Conservation (phyloP, 441 rosid species). For the Rhodomyrtus psidioides region DNA sequence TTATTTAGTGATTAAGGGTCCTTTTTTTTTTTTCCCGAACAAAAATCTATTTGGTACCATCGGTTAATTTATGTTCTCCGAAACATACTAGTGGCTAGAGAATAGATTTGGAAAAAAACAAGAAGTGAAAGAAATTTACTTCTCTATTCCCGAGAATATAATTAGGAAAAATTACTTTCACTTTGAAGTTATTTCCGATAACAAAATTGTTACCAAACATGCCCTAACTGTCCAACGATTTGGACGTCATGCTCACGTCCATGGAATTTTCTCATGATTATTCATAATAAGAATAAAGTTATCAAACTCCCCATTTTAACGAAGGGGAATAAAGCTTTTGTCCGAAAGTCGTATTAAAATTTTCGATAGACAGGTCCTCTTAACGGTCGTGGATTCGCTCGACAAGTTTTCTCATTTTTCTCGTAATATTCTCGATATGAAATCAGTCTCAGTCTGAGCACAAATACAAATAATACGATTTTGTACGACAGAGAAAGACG, state of each 20-base stretch:
- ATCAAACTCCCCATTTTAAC: background rate
- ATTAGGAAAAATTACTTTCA: too few relatives aligned
- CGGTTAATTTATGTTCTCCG: fast-evolving
- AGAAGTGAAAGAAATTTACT: too few relatives aligned
- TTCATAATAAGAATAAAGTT: background rate
- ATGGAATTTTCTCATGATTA: background rate
- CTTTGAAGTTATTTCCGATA: too few relatives aligned
- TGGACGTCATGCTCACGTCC: background rate
- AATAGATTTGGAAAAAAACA: too few relatives aligned
- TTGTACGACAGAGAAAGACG: background rate
- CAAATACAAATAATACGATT: background rate
- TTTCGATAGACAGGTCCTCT: background rate
- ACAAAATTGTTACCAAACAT: too few relatives aligned
- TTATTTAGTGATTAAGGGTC: background rate
- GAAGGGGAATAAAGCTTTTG: too few relatives aligned
- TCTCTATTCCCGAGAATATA: too few relatives aligned
- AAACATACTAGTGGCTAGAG: fast-evolving
- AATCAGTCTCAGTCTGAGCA: background rate
- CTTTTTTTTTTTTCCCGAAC: too few relatives aligned
- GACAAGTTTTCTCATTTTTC: background rate
- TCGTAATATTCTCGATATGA: fast-evolving
- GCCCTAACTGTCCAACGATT: background rate
- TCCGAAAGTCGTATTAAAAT: too few relatives aligned
- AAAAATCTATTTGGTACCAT: too few relatives aligned
- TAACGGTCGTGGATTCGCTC: background rate